These are phyloP conservation scores for Dioscorea zingiberensis DNA, from an alignment of 106 monocot species.

Conservation along the genomic window DNA sequence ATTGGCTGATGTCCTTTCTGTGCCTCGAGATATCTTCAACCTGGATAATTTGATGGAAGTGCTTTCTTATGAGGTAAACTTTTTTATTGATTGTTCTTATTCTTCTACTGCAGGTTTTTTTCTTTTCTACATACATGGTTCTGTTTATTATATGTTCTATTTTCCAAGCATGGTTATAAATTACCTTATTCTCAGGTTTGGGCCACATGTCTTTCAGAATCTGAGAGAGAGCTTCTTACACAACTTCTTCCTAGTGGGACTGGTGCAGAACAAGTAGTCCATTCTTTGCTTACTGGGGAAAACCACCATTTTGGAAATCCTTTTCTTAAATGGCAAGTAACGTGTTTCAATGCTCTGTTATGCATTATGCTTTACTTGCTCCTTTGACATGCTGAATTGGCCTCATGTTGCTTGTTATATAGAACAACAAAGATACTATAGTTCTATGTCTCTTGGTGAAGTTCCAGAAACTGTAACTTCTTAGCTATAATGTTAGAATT, in stretches of 20 bases:
- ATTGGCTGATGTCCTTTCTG: slow-evolving; percentile 48
- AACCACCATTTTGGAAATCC: slow-evolving; percentile 72
- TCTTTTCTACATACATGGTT: too few species aligned
- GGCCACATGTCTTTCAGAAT: slow-evolving; percentile 54
- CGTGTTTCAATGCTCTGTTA: not conserved
- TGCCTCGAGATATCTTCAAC: slow-evolving; percentile 45
- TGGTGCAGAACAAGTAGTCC: slow-evolving; percentile 40
- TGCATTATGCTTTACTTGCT: too few species aligned
- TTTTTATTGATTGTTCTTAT: too few species aligned
- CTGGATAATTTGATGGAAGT: slow-evolving; percentile 41
- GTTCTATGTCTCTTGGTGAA: too few species aligned
- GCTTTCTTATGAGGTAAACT: slow-evolving; percentile 57
- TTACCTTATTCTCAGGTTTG: slow-evolving; percentile 35
- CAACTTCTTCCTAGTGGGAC: slow-evolving; percentile 57
- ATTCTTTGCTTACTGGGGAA: slow-evolving; percentile 50
- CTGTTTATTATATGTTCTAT: too few species aligned
- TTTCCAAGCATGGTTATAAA: too few species aligned
- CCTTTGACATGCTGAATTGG: too few species aligned
- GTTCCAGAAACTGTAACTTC: too few species aligned
- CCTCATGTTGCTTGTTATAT: too few species aligned
- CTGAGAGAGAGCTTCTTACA: slow-evolving; percentile 61
- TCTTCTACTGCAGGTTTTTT: too few species aligned
- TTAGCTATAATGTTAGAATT: too few species aligned
- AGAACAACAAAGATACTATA: too few species aligned
- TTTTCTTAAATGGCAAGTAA: slow-evolving; percentile 51